A percentile compares a stretch with the other conserved stretches of the same genome.
Conservation (phyloP, 257 asterid genomes). For the Solanum peruvianum region DNA sequence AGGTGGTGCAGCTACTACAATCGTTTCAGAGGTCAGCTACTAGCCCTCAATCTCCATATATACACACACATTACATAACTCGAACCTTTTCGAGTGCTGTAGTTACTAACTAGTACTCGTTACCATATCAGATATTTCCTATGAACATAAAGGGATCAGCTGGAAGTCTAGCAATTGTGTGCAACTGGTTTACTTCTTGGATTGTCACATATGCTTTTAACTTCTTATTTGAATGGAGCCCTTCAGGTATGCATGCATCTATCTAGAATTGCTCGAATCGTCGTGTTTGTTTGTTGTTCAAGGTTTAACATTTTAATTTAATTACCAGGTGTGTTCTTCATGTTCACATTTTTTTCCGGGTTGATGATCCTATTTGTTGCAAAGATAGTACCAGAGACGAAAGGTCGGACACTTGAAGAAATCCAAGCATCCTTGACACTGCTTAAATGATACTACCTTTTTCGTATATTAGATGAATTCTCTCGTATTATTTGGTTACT, state of each 20-base stretch:
- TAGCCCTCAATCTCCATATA: neutral
- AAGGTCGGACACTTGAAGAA: slow-evolving; percentile 69
- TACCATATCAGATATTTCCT: slow-evolving; percentile 50
- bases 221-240: slow-evolving; percentile 48
- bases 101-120: neutral
- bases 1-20: slow-evolving; percentile 60
- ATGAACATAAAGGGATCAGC: slow-evolving; percentile 53
- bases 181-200: slow-evolving; percentile 53
- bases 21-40: slow-evolving; percentile 59
- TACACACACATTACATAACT: neutral
- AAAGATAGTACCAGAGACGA: slow-evolving; percentile 75
- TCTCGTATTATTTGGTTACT: too few relatives aligned
- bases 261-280: neutral
- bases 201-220: slow-evolving; percentile 54
- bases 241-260: slow-evolving; percentile 45
- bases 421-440: slow-evolving; percentile 38
- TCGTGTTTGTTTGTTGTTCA: neutral
- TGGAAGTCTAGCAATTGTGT: slow-evolving; percentile 50
- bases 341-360: slow-evolving; percentile 25
- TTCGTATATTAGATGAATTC: neutral
- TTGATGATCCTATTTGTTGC: slow-evolving; percentile 40
- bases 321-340: slow-evolving; percentile 39
- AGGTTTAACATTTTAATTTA: neutral
- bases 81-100: neutral
- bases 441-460: neutral